phyloP scores from a whole-genome alignment of 371 early-diverging fungal genomes.

The Mortierella sp. region DNA sequence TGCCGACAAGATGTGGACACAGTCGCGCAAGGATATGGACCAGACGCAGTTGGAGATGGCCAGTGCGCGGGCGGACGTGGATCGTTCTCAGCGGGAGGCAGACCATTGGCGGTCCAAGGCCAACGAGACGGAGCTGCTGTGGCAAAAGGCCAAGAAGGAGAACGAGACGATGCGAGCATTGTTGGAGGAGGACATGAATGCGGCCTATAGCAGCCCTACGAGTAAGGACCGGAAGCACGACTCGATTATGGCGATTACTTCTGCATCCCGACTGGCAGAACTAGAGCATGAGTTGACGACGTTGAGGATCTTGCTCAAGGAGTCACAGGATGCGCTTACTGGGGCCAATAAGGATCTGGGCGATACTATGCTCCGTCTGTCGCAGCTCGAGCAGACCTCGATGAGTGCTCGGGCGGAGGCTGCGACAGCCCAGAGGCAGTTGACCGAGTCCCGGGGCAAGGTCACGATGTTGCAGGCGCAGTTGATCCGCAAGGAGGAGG shows the following conservation, averaged over 20 bases:
- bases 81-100: constrained; percentile 41
- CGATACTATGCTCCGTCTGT: constrained; percentile 68
- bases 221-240: constrained; percentile 55
- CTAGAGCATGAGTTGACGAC: constrained; percentile 62
- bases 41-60: constrained; percentile 34
- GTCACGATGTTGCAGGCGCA: constrained; percentile 62
- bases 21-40: constrained; percentile 54
- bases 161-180: constrained; percentile 39
- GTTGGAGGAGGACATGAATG: constrained; percentile 52
- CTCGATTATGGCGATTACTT: constrained; percentile 50
- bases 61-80: constrained; percentile 33
- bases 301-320: constrained; percentile 44
- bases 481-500: constrained; percentile 67
- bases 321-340: constrained; percentile 40
- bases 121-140: constrained; percentile 43
- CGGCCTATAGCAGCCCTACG: constrained; percentile 6
- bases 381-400: constrained; percentile 72
- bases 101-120: constrained; percentile 52
- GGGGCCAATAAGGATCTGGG: constrained; percentile 59
- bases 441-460: constrained; percentile 68
- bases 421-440: constrained; percentile 63
- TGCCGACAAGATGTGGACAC: constrained; percentile 56
- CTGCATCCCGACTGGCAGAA: constrained; percentile 58
- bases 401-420: constrained; percentile 70
- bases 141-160: constrained; percentile 56